Evolutionary conservation across 495 filamentous ascomycete species (phyloP), one percentile per base, ranked within the genome.

Genomic region (Talaromyces trachyspermus): DNA sequence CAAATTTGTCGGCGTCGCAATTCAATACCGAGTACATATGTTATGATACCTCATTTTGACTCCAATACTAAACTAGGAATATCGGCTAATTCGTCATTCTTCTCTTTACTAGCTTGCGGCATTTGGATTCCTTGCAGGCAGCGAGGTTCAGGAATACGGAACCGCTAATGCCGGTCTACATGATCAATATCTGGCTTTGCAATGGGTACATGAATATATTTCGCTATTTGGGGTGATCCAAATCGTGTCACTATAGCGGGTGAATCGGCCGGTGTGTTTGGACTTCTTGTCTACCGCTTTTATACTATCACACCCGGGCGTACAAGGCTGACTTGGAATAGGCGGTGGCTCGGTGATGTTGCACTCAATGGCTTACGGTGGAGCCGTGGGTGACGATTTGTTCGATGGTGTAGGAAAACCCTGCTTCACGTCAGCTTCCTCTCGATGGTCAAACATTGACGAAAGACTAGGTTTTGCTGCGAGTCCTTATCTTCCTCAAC

Each of bases 11-110:
- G 19, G 14, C 17, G 47, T 42, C 37, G 18, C 25, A 29, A 75
- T 79, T 35, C 60, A 75, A 8, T 77, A 78, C 51, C 75, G 73
- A 5, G 63, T 79, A 26, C 53, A n/a, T n/a, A 77, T 26, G 39
- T 26, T 12, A 17, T 4, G 10, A 36, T 5, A 30, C 27, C 27
- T n/a, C n/a, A n/a, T n/a, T n/a, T n/a, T n/a, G n/a, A n/a, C n/a
- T n/a, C n/a, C n/a, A n/a, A n/a, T n/a, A n/a, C n/a, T n/a, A n/a
- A n/a, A n/a, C n/a, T n/a, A n/a, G n/a, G n/a, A n/a, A n/a, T n/a
- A n/a, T n/a, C n/a, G n/a, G n/a, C n/a, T n/a, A 65, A 41, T 66
- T 30, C 45, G 64, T 12, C 71, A 66, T 53, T 57, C 55, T 18
- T 68, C 65, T 43, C 66, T 68, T 41, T 43, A 36, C 19, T 58